These are phyloP conservation scores for Tetrapisispora namnaoensis DNA, from an alignment of 805 yeast species.

Conservation along the genomic window DNA sequence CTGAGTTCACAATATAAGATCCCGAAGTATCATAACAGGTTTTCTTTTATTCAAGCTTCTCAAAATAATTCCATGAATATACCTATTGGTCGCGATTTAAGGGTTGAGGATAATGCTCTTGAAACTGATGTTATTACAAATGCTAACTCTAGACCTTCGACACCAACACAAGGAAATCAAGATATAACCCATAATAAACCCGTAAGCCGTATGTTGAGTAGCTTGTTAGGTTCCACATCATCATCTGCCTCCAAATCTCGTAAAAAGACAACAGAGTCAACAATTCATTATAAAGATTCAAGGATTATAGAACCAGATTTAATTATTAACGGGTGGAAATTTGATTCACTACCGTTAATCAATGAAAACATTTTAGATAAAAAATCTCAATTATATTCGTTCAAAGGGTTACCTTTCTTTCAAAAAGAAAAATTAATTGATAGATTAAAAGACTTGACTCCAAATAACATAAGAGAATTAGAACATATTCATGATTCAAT, in stretches of 20 bases:
- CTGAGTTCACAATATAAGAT: conserved; percentile 24
- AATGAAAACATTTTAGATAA: conserved; percentile 10
- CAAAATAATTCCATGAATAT: conserved; percentile 21
- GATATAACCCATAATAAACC: conserved; percentile 7
- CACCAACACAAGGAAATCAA: conserved; percentile 1
- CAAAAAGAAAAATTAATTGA: conserved; percentile 20
- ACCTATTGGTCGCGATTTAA: conserved; percentile 16
- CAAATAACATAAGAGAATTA: conserved; percentile 35
- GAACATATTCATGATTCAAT: conserved; percentile 43
- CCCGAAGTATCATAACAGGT: conserved; percentile 28
- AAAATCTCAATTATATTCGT: conserved; percentile 17
- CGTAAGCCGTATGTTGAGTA: conserved; percentile 17
- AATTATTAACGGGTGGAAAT: conserved; percentile 28
- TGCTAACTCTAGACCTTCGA: not conserved
- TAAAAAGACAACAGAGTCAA: conserved; percentile 2
- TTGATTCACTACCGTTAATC: conserved; percentile 22
- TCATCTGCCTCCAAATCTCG: conserved; percentile 2
- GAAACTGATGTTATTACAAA: not conserved
- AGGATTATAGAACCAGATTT: conserved; percentile 8
- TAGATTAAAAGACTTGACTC: conserved; percentile 27
- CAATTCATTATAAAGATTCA: not conserved
- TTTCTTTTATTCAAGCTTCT: conserved; percentile 23
- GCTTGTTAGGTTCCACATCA: conserved; percentile 11
- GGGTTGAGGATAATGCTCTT: not conserved
- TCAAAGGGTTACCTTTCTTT: conserved; percentile 38